Conservation (phyloP, 306 rosid species). For the Quercus glauca region DNA sequence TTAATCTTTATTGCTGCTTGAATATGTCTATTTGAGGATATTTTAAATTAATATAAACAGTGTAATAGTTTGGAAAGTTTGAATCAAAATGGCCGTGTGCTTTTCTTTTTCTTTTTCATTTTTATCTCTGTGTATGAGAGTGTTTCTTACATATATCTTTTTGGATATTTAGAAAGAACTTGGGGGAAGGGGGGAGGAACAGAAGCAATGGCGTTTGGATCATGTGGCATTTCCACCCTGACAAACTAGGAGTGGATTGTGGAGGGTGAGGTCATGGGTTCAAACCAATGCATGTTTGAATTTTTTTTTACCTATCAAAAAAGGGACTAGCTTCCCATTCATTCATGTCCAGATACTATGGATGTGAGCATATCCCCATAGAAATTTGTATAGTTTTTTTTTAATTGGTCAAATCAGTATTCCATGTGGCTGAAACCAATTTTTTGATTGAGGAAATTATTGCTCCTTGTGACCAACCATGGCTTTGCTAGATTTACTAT, state of each 20-base stretch:
- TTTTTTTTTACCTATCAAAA: background rate
- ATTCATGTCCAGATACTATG: background rate
- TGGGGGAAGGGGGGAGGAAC: background rate
- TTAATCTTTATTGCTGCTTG: constrained; percentile 9
- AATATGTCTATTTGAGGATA: background rate
- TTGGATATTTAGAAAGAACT: background rate
- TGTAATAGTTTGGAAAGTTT: background rate
- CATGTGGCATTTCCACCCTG: background rate
- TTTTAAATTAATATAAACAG: background rate
- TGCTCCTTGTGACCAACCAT: background rate
- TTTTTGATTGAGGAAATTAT: background rate
- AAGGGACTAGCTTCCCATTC: background rate
- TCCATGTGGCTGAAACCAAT: background rate
- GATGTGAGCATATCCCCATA: background rate
- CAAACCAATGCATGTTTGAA: background rate
- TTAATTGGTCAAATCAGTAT: background rate
- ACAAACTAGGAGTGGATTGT: background rate
- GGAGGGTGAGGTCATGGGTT: background rate
- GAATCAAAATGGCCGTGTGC: background rate
- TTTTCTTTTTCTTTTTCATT: background rate
- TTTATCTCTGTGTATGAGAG: background rate
- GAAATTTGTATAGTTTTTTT: background rate
- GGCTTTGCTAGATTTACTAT: no score
- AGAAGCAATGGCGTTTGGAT: background rate
- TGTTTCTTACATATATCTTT: background rate